A percentile compares a stretch with the other conserved stretches of the same genome.
phyloP scores from a whole-genome alignment of 495 filamentous ascomycete genomes.

The Trichoderma reesei region DNA sequence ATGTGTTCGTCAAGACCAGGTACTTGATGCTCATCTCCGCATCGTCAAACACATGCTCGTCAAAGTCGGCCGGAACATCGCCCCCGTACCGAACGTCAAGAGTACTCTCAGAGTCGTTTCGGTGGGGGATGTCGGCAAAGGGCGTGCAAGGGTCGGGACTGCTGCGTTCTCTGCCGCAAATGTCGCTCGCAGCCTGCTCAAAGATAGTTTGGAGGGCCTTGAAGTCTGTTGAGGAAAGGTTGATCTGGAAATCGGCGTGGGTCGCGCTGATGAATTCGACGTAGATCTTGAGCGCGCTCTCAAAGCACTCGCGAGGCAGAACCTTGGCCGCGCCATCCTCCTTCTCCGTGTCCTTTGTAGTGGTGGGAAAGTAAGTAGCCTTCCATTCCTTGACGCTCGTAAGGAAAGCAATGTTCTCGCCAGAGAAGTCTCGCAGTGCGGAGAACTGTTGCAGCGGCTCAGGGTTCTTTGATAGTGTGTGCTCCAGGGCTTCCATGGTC shows the following conservation, averaged over 20 bases:
- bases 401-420: slow-evolving; percentile 60
- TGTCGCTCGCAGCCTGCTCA: slow-evolving; percentile 21
- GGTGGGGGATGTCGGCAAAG: not conserved
- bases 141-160: slow-evolving; percentile 2
- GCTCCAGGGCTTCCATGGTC: slow-evolving; percentile 51
- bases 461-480: slow-evolving; percentile 45
- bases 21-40: slow-evolving; percentile 51
- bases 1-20: slow-evolving; percentile 53
- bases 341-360: slow-evolving; percentile 17
- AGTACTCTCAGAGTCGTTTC: not conserved
- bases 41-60: slow-evolving; percentile 40
- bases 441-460: slow-evolving; percentile 49
- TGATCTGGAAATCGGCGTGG: slow-evolving; percentile 54
- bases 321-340: not conserved
- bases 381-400: slow-evolving; percentile 49
- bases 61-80: slow-evolving; percentile 37
- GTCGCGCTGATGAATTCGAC: slow-evolving; percentile 42
- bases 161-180: slow-evolving; percentile 11
- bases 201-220: slow-evolving; percentile 24
- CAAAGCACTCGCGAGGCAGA: slow-evolving; percentile 31
- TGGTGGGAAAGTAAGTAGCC: slow-evolving; percentile 15
- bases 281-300: slow-evolving; percentile 48
- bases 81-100: slow-evolving; percentile 15
- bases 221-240: slow-evolving; percentile 37
- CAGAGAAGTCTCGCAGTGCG: slow-evolving; percentile 53